phyloP scores from a whole-genome alignment of 441 rosid species.

The Gossypium trilobum region DNA sequence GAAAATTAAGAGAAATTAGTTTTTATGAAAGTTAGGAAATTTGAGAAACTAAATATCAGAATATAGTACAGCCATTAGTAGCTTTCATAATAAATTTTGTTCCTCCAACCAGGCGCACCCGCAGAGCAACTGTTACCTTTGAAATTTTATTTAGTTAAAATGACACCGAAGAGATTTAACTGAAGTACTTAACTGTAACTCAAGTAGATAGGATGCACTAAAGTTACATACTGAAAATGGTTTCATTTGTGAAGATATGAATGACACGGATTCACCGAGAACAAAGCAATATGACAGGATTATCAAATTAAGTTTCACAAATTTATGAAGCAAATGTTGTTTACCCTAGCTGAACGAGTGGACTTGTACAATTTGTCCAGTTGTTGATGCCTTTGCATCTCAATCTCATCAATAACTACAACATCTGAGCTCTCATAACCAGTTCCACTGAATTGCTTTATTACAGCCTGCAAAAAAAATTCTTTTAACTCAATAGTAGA shows the following conservation, averaged over 20 bases:
- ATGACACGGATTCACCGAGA: not conserved
- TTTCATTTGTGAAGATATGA: not conserved
- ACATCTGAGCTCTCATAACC: conserved; percentile 88
- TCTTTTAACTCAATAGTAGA: not conserved
- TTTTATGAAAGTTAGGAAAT: not conserved
- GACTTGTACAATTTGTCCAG: conserved; percentile 72
- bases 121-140: not conserved
- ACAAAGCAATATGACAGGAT: not conserved
- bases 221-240: conserved; percentile 2
- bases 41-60: not conserved
- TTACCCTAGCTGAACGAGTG: conserved; percentile 75
- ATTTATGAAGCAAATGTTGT: conserved; percentile 6
- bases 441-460: conserved; percentile 70
- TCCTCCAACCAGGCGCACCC: not conserved
- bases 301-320: not conserved
- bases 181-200: not conserved
- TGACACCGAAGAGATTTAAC: too few relatives aligned
- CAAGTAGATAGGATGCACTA: not conserved
- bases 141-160: not conserved
- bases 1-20: not conserved
- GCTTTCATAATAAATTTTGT: not conserved
- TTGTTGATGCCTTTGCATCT: conserved; percentile 87
- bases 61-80: not conserved
- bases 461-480: conserved; percentile 63
- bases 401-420: conserved; percentile 76